These are phyloP conservation scores for Calonectria pauciramosa DNA, from an alignment of 2,329 filamentous ascomycete species.

Conservation along the genomic window DNA sequence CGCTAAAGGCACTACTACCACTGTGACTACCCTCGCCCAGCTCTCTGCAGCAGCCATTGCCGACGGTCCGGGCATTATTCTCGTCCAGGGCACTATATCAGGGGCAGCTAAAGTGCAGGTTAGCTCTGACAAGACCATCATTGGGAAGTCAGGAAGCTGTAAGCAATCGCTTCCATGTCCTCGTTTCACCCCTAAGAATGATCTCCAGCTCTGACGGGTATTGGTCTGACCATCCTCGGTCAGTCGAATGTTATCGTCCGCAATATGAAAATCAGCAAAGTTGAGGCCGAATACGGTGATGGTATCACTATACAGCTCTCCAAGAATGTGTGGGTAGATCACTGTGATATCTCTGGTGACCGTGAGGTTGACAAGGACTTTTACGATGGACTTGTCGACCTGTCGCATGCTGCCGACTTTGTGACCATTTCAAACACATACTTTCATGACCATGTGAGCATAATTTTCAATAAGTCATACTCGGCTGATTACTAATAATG, in stretches of 20 bases:
- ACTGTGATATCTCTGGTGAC: constrained; percentile 56
- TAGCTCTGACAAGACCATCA: constrained; percentile 40
- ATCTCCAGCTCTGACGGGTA: neutral
- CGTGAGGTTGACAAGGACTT: constrained; percentile 57
- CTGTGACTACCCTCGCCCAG: constrained; percentile 34
- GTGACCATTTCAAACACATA: constrained; percentile 59
- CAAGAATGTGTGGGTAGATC: constrained; percentile 64
- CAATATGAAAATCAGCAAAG: constrained; percentile 6
- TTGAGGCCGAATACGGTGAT: constrained; percentile 49
- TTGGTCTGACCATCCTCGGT: neutral
- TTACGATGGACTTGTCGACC: constrained; percentile 60
- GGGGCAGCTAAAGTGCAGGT: constrained; percentile 42
- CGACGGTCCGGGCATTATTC: constrained; percentile 28
- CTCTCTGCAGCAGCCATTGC: constrained; percentile 34
- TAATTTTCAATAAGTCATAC: neutral
- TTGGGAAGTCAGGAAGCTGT: constrained; percentile 41
- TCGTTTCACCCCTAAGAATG: neutral
- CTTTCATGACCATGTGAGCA: constrained; percentile 56
- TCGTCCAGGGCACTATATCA: constrained; percentile 39
- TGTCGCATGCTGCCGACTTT: constrained; percentile 59
- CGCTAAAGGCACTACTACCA: constrained; percentile 23
- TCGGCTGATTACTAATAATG: neutral
- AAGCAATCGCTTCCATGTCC: constrained; percentile 48
- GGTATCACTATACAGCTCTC: constrained; percentile 63
- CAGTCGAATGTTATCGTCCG: neutral